These are phyloP conservation scores for Rugosomyces carneus DNA, from an alignment of 1,284 basidiomycete species.

Conservation along the genomic window DNA sequence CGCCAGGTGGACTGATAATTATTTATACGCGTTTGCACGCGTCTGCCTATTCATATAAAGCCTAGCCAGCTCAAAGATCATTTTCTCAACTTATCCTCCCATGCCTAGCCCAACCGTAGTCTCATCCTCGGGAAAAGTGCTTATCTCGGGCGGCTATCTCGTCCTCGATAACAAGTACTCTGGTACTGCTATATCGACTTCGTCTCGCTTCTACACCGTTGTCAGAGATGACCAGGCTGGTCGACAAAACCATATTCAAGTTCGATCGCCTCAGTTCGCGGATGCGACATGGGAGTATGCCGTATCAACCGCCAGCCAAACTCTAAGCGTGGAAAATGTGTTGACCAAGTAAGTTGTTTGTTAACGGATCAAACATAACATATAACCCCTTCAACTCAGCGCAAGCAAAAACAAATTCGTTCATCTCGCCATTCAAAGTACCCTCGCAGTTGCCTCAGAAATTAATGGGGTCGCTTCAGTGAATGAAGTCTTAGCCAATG, in stretches of 20 bases:
- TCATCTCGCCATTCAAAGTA: slow-evolving; percentile 77
- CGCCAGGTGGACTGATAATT: slow-evolving; percentile 2
- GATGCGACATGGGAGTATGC: slow-evolving; percentile 76
- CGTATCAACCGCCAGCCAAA: slow-evolving; percentile 36
- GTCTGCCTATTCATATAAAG: slow-evolving; percentile 10
- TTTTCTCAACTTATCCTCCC: slow-evolving; percentile 1
- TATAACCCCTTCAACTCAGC: too few relatives aligned
- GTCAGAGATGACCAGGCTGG: slow-evolving; percentile 32
- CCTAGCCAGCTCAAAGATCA: background rate
- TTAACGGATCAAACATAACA: too few relatives aligned
- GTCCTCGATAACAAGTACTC: slow-evolving; percentile 82
- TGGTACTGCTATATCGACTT: slow-evolving; percentile 85
- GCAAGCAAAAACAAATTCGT: slow-evolving; percentile 84
- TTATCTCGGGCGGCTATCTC: slow-evolving; percentile 92
- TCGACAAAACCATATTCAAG: slow-evolving; percentile 46
- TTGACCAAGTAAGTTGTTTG: slow-evolving; percentile 35
- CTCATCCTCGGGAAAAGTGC: slow-evolving; percentile 93
- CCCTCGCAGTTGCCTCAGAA: slow-evolving; percentile 63
- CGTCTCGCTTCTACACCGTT: slow-evolving; percentile 88
- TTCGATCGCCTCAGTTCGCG: slow-evolving; percentile 89
- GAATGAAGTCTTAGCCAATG: slow-evolving; percentile 38
- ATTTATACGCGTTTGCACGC: slow-evolving; percentile 13
- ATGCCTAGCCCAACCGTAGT: slow-evolving; percentile 58
- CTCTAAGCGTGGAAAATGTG: slow-evolving; percentile 39
- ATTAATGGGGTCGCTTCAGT: slow-evolving; percentile 42